These are phyloP conservation scores for Psilocybe azurescens DNA, from an alignment of 768 basidiomycete genomes.

Conservation along the genomic window DNA sequence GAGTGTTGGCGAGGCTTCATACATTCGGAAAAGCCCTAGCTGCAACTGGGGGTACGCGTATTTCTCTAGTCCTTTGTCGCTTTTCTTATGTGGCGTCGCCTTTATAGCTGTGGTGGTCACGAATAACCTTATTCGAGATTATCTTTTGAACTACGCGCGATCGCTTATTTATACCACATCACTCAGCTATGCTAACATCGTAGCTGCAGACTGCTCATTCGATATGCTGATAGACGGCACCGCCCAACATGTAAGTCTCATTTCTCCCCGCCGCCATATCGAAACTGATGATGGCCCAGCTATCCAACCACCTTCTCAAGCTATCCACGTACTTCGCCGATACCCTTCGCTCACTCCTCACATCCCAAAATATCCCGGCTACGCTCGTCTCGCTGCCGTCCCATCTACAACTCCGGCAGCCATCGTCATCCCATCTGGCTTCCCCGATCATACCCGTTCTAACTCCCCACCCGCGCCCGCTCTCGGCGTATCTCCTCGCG, in stretches of 20 bases:
- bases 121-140: slow-evolving; percentile 73
- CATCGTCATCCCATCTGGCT: slow-evolving; percentile 25
- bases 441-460: slow-evolving; percentile 89
- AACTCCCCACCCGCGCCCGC: slow-evolving; percentile 75
- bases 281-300: slow-evolving; percentile 23
- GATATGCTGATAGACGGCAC: slow-evolving; percentile 77
- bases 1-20: slow-evolving; percentile 79
- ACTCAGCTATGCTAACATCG: slow-evolving; percentile 74
- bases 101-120: slow-evolving; percentile 75
- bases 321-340: slow-evolving; percentile 48
- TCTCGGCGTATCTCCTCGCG: slow-evolving; percentile 67
- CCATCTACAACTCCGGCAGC: slow-evolving; percentile 40
- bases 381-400: slow-evolving; percentile 42
- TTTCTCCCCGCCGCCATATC: not conserved
- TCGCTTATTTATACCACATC: slow-evolving; percentile 93
- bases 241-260: slow-evolving; percentile 55
- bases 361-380: slow-evolving; percentile 33
- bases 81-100: slow-evolving; percentile 1
- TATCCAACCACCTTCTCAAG: slow-evolving; percentile 44
- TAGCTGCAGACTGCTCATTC: slow-evolving; percentile 79
- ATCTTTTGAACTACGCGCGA: slow-evolving; percentile 91
- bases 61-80: not conserved
- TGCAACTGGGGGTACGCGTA: slow-evolving; percentile 77
- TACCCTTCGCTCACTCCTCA: slow-evolving; percentile 35
- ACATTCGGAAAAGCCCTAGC: slow-evolving; percentile 95